These are phyloP conservation scores for Trichoderma citrinoviride DNA, from an alignment of 2,329 filamentous ascomycete species.

Conservation along the genomic window DNA sequence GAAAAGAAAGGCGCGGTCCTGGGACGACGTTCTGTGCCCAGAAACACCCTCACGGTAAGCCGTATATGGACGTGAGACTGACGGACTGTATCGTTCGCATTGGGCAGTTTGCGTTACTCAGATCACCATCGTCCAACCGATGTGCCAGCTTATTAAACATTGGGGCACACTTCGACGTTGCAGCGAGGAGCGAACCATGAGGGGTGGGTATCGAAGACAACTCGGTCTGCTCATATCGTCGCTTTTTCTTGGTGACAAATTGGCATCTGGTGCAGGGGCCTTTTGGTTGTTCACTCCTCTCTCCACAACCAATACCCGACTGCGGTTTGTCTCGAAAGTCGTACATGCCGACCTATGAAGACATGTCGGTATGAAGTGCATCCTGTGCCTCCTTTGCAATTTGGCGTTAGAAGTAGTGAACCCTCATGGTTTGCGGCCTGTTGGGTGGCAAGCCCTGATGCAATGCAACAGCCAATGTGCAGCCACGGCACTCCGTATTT, in stretches of 20 bases:
- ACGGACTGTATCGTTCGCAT: neutral
- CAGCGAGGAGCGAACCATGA: neutral
- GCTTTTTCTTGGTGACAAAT: neutral
- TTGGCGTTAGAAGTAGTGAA: neutral
- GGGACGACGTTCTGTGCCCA: neutral
- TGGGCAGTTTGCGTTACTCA: neutral
- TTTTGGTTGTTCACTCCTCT: neutral
- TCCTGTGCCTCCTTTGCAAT: neutral
- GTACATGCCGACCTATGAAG: neutral
- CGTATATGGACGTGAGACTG: neutral
- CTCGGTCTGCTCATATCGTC: neutral
- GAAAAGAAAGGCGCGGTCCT: neutral
- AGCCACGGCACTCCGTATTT: too few relatives aligned
- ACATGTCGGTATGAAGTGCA: neutral
- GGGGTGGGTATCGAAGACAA: neutral
- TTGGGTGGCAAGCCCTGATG: neutral
- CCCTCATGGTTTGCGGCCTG: neutral
- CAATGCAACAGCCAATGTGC: neutral
- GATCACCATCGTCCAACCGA: neutral
- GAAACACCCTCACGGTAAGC: neutral
- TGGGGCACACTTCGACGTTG: neutral
- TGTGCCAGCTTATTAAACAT: neutral
- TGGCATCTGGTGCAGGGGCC: neutral
- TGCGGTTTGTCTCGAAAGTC: neutral
- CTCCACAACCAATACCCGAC: neutral